Percentiles rank a stretch among this genome's conserved stretches.
Evolutionary conservation across 495 filamentous ascomycete species (phyloP).

Genomic region (Xylaria telfairii): DNA sequence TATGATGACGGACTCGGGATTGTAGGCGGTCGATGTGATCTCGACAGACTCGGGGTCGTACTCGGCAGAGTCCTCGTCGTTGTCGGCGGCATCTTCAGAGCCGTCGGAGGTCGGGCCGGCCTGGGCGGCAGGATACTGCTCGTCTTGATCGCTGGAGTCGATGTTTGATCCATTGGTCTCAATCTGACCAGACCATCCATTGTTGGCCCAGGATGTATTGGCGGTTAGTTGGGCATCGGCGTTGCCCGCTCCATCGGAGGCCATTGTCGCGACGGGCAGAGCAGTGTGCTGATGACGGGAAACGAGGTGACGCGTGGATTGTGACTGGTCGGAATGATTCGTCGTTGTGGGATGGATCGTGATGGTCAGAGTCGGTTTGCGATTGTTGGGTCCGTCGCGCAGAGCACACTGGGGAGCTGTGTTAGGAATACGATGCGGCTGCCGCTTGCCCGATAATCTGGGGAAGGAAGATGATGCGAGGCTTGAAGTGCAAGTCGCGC

Average conservation of each 20-base stretch:
- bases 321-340: background rate
- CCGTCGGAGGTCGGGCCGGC: slow-evolving; percentile 52
- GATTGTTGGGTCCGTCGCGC: background rate
- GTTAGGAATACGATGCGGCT: background rate
- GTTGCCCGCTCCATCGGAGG: slow-evolving; percentile 40
- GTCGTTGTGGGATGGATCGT: background rate
- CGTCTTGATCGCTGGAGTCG: slow-evolving; percentile 58
- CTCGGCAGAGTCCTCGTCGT: slow-evolving; percentile 52
- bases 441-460: background rate
- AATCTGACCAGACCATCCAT: slow-evolving; percentile 57
- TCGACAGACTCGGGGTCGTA: slow-evolving; percentile 60
- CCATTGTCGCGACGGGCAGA: slow-evolving; percentile 36
- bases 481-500: background rate
- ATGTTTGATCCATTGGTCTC: slow-evolving; percentile 60
- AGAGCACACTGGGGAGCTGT: background rate
- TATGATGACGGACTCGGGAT: slow-evolving; percentile 44
- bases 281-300: background rate
- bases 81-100: slow-evolving; percentile 51
- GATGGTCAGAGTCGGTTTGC: background rate
- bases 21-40: slow-evolving; percentile 34
- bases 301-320: slow-evolving; percentile 1
- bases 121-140: slow-evolving; percentile 47
- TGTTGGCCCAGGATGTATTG: slow-evolving; percentile 50
- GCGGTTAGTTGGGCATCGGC: slow-evolving; percentile 42
- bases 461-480: background rate